phyloP scores from a whole-genome alignment of 441 rosid genomes.

The Breynia disticha region DNA sequence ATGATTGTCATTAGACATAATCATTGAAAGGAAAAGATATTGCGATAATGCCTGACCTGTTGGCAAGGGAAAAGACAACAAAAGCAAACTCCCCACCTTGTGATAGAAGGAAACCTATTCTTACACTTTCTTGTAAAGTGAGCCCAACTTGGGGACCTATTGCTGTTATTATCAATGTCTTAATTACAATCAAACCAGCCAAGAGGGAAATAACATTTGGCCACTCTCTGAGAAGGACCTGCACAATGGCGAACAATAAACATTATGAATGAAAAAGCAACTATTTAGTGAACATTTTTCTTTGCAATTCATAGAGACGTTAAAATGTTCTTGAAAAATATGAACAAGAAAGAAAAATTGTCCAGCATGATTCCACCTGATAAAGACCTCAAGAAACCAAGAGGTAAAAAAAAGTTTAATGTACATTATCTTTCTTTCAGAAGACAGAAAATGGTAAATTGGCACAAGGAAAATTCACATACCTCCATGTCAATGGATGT shows the following conservation, averaged over 20 bases:
- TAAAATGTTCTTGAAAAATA: not conserved
- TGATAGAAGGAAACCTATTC: conserved; percentile 83
- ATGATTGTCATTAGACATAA: conserved; percentile 7
- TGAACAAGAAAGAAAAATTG: conserved; percentile 1
- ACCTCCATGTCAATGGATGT: conserved; percentile 94
- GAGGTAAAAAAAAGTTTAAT: too few relatives aligned
- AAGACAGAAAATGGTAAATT: not conserved
- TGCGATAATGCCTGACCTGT: conserved; percentile 41
- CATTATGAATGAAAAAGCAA: conserved; percentile 11
- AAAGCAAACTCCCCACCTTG: conserved; percentile 99
- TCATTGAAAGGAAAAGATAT: conserved; percentile 4
- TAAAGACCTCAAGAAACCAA: too few relatives aligned
- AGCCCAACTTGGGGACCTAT: conserved; percentile 96
- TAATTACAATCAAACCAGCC: conserved; percentile 82
- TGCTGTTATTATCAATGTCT: conserved; percentile 79
- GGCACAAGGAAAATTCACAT: not conserved
- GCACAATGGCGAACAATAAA: conserved; percentile 19
- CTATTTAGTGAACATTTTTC: conserved; percentile 3
- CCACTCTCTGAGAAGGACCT: conserved; percentile 88
- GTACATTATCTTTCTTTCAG: not conserved
- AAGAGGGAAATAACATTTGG: conserved; percentile 88
- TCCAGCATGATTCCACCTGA: too few relatives aligned
- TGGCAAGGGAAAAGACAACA: conserved; percentile 90
- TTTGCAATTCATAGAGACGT: not conserved
- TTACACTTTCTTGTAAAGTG: conserved; percentile 73